phyloP scores from a whole-genome alignment of 805 yeast species.

The Starmerella vitae region DNA sequence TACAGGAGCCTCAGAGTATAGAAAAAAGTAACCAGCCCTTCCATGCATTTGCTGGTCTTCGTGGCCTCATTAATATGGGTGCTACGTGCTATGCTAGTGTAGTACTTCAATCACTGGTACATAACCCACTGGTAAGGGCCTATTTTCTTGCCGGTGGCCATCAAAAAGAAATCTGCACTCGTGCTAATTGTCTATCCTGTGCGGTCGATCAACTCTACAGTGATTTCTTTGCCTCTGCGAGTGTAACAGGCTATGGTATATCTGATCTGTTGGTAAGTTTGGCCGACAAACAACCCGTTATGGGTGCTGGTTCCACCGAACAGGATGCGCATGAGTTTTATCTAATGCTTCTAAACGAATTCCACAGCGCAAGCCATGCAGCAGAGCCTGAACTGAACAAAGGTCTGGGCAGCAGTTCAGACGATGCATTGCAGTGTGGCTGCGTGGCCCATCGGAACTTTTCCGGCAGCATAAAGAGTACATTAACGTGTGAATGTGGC shows the following conservation, averaged over 20 bases:
- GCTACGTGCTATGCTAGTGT: constrained; percentile 96
- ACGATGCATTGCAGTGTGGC: constrained; percentile 34
- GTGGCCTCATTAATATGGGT: constrained; percentile 88
- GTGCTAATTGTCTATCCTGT: constrained; percentile 58
- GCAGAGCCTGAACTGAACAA: neutral
- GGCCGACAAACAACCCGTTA: constrained; percentile 53
- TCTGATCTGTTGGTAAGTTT: constrained; percentile 70
- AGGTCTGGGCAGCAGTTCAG: constrained; percentile 4
- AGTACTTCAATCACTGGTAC: constrained; percentile 75
- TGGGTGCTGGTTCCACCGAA: constrained; percentile 83
- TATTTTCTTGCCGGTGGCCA: constrained; percentile 68
- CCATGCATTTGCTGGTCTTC: constrained; percentile 60
- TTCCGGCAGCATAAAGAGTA: constrained; percentile 69
- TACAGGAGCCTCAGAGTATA: neutral
- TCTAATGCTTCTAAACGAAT: constrained; percentile 77
- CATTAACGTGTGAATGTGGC: constrained; percentile 53
- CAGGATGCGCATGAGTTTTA: constrained; percentile 98
- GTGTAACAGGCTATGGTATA: constrained; percentile 63
- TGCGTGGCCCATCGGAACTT: constrained; percentile 78
- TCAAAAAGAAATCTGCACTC: constrained; percentile 36
- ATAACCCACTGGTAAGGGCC: constrained; percentile 74
- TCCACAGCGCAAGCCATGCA: constrained; percentile 35
- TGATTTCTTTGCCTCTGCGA: constrained; percentile 53
- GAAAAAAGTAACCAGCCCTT: constrained; percentile 28
- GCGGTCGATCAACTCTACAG: constrained; percentile 66